Evolutionary conservation across 2,329 filamentous ascomycete species (phyloP), one percentile per base, ranked within the genome.

Genomic region (Escovopsis sp.): DNA sequence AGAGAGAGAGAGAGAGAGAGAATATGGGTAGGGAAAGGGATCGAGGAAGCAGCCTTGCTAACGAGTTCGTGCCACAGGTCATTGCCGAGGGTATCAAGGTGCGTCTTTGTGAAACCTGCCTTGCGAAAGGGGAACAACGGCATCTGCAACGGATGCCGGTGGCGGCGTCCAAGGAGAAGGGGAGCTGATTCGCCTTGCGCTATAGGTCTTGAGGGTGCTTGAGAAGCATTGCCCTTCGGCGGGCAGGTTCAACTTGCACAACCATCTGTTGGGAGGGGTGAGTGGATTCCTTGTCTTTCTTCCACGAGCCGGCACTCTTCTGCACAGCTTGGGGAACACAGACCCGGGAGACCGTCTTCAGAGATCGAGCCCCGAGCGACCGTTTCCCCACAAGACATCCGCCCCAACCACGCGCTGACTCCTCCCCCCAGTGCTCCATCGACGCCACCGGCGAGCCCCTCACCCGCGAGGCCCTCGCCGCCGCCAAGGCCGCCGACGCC

Each of bases 211-310:
- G 53, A 80, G 79, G 54, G 69, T 79, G 4, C 65, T 96, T 39
- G 81, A 93, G 63, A 70, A 77, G 48, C 62, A 66, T 47, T 77
- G 74, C 53, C 70, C 77, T 38, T 72, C 76, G 45, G 69, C 80
- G 36, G 67, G 63, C 55, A 79, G 79, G 50, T 94, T 96, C 65
- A 85, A 90, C 56, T 79, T 94, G 49, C 73, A 94, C 54, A 76
- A 94, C 38, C 85, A 94, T 55, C 69, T 92, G 38, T 72, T 98
- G 39, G 87, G 90, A 51, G 88, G 90, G 51, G 88, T 93, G 73
- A 65, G 83, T 43, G 23, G 17, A 5, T 9, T 9, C 21, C 19
- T 25, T 27, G 14, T 34, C 6, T 34, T 12, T 17, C 14, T 14
- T 31, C 29, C 16, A 16, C 14, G 17, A 16, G n/a, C n/a, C n/a